Evolutionary conservation across 305 asterid genomes (phyloP).

Genomic region (Withania somnifera): DNA sequence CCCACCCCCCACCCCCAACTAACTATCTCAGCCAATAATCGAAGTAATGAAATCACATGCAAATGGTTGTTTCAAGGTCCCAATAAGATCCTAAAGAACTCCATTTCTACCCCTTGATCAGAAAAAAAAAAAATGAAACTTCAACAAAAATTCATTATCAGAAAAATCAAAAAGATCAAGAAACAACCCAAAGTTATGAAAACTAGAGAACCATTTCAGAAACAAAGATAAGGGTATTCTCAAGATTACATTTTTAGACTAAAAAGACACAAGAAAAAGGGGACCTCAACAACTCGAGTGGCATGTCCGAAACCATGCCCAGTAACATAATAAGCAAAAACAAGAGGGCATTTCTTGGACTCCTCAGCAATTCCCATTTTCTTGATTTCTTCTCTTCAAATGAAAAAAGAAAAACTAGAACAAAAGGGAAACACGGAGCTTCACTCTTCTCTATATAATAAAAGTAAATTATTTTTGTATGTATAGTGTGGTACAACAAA

Average conservation of each 20-base stretch:
- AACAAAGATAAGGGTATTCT: neutral
- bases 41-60: neutral
- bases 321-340: constrained; percentile 87
- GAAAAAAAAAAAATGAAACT: neutral
- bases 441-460: neutral
- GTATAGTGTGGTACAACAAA: neutral
- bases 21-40: neutral
- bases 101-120: neutral
- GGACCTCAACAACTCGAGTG: constrained; percentile 91
- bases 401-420: neutral
- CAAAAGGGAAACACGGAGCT: neutral
- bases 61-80: neutral
- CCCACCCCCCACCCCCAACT: neutral
- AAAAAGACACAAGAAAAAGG: neutral
- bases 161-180: neutral
- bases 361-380: constrained; percentile 1
- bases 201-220: neutral
- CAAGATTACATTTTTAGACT: neutral
- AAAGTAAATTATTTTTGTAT: no score
- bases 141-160: neutral
- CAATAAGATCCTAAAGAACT: neutral
- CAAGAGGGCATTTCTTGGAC: constrained; percentile 29
- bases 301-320: constrained; percentile 99
- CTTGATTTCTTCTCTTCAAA: neutral
- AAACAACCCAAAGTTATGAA: neutral